Conservation (phyloP, 202 grass and related monocot species). For the Schoenoplectus tabernaemontani region DNA sequence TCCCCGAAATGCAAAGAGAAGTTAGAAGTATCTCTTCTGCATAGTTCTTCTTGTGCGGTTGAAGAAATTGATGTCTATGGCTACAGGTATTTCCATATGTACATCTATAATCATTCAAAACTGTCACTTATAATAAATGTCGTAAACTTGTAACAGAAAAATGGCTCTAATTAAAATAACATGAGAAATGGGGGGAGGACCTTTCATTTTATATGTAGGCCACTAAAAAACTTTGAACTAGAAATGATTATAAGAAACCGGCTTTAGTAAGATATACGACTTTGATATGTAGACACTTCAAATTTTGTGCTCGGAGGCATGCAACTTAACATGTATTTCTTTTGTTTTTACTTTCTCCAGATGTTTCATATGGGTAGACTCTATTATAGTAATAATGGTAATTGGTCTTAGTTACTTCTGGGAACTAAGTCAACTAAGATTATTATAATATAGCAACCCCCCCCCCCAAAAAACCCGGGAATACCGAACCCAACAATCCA, state of each 20-base stretch:
- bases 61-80: conserved; percentile 81
- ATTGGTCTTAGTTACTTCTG: background rate
- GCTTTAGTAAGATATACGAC: background rate
- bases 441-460: background rate
- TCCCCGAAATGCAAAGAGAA: conserved; percentile 53
- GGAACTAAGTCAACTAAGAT: background rate
- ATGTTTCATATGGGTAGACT: background rate
- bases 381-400: background rate
- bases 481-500: too few relatives aligned
- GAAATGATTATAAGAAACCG: background rate
- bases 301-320: too few relatives aligned
- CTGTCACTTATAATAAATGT: background rate
- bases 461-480: too few relatives aligned
- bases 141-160: background rate
- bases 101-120: background rate
- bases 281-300: too few relatives aligned
- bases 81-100: conserved; percentile 50
- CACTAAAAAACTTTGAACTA: background rate
- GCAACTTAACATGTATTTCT: background rate
- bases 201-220: background rate
- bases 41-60: conserved; percentile 29
- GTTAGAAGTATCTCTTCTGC: conserved; percentile 65
- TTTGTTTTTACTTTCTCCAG: background rate
- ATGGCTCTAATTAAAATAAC: background rate
- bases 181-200: background rate